Conservation (phyloP, 2,329 filamentous ascomycete species). For the Macroventuria anomochaeta region DNA sequence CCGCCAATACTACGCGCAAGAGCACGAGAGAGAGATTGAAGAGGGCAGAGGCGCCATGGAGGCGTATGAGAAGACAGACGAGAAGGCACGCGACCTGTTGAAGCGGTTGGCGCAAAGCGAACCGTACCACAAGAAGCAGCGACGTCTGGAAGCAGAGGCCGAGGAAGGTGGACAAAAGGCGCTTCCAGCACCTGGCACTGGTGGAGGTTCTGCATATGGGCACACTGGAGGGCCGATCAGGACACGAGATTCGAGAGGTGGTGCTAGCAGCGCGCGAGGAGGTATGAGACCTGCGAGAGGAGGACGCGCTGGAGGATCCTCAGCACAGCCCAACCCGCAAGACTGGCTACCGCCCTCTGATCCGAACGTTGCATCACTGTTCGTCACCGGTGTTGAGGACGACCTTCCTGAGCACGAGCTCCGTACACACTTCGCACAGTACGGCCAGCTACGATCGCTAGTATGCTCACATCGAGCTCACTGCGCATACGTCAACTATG, state of each 20-base stretch:
- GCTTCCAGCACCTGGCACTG: slow-evolving; percentile 49
- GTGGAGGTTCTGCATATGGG: slow-evolving; percentile 40
- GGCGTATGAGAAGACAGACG: slow-evolving; percentile 95
- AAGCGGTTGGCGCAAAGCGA: slow-evolving; percentile 87
- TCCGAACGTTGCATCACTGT: slow-evolving; percentile 86
- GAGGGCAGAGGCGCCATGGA: slow-evolving; percentile 82
- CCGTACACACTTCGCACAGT: slow-evolving; percentile 85
- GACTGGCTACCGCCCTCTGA: slow-evolving; percentile 88
- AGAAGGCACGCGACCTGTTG: slow-evolving; percentile 90
- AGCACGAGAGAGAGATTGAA: slow-evolving; percentile 94
- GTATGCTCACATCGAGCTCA: slow-evolving; percentile 97
- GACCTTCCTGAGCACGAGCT: slow-evolving; percentile 92
- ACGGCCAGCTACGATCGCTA: slow-evolving; percentile 88
- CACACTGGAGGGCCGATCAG: slow-evolving; percentile 74
- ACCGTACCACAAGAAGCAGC: slow-evolving; percentile 91
- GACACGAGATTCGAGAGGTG: slow-evolving; percentile 65
- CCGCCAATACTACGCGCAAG: slow-evolving; percentile 95
- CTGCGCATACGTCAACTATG: slow-evolving; percentile 95
- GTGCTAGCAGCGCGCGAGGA: slow-evolving; percentile 38
- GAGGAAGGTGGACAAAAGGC: slow-evolving; percentile 51
- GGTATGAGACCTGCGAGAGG: slow-evolving; percentile 51
- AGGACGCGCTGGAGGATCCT: slow-evolving; percentile 62
- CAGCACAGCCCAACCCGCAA: slow-evolving; percentile 78
- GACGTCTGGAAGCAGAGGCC: slow-evolving; percentile 69
- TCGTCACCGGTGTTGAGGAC: slow-evolving; percentile 94